Base-by-base conservation (phyloP, 805 yeast species). In the Myxozyma vanderwaltii region DNA sequence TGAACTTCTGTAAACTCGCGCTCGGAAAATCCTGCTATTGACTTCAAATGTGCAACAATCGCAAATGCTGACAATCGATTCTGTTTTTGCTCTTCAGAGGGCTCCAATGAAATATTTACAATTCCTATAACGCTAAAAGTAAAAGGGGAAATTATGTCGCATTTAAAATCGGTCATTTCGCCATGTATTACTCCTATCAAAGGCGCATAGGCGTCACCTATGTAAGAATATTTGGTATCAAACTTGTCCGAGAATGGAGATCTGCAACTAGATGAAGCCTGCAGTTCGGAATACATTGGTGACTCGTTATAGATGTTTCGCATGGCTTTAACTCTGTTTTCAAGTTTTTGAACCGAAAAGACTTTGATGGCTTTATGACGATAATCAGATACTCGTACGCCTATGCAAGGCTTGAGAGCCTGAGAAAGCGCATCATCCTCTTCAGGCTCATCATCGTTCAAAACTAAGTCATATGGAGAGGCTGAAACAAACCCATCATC, bases 1-100 rank as follows among this genome's bases (percentile, higher is more conserved):
- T 66, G 69, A 7, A 66, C 68, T 7, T 66, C 68, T 4, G 66
- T 48, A 35, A 54, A 61, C 41, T 66, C 69, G 7, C 64, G 64
- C 49, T 66, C 67, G 5, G 65, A 61, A 31, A 66, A 53, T 5
- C 69, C 69, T 5, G 33, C 26, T 17, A 66, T 44, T 6, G 57
- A 44, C n/a, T 53, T 23, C 15, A 61, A 33, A 26, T 47, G 46
- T n/a, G 62, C 59, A 17, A 56, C 31, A 7, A 63, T 33, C 4
- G 47, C 58, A 45, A 53, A 44, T 1, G 55, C 31, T 15, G 59
- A 51, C 1, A 43, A 31, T 43, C 47, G 19, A 19, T 27, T 39
- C 3, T 27, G 33, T 10, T 31, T 31, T 4, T 17, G 39, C 19
- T 40, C 47, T 12, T 23, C 40, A 15, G 60, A 41, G 17, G 65